Evolutionary conservation across 768 basidiomycete genomes (phyloP), one percentile per base, ranked within the genome.

Genomic region (Piloderma croceum): DNA sequence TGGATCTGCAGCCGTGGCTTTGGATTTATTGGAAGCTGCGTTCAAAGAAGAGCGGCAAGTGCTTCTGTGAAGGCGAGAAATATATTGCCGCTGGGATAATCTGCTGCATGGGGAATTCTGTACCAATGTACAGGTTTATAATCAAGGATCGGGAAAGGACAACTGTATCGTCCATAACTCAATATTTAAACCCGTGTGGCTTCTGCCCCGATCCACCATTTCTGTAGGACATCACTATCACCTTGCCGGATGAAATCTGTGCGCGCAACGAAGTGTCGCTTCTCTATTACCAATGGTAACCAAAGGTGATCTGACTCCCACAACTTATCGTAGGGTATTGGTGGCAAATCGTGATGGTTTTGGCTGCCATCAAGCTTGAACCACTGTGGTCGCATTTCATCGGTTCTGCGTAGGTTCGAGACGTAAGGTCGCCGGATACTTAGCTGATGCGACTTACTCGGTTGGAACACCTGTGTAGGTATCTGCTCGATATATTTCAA

Each of bases 361-460:
- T 42, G 37, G 38, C 36, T 19, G 35, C 42, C 32, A 19, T 43
- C 49, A 7, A 70, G 49, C 12, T 70, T 61, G 54, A 88, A 90
- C 90, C 90, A 93, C 51, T 78, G 56, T 0, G 90, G 90, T 15
- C 70, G 70, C 90, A 93, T 93, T 56, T 93, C 90, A 23, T 92
- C 89, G 0, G 84, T 79, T 51, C 90, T 92, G 45, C n/a, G 23
- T 9, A 20, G 2, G n/a, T 25, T 9, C 32, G 7, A 40, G 38
- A 13, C 25, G 18, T 32, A 21, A 34, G 4, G 34, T 19, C 33
- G 18, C 31, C 44, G 29, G 42, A 39, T 43, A 4, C 6, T 20
- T 12, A 17, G 31, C 34, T 10, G 25, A 32, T 36, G 34, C 37
- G 13, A 63, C 77, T 46, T 61, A 90, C 90, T 90, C 88, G 11